A percentile compares a stretch with the other conserved stretches of the same genome.
Conservation (phyloP, 2,329 filamentous ascomycete species). For the Diaporthe eres region DNA sequence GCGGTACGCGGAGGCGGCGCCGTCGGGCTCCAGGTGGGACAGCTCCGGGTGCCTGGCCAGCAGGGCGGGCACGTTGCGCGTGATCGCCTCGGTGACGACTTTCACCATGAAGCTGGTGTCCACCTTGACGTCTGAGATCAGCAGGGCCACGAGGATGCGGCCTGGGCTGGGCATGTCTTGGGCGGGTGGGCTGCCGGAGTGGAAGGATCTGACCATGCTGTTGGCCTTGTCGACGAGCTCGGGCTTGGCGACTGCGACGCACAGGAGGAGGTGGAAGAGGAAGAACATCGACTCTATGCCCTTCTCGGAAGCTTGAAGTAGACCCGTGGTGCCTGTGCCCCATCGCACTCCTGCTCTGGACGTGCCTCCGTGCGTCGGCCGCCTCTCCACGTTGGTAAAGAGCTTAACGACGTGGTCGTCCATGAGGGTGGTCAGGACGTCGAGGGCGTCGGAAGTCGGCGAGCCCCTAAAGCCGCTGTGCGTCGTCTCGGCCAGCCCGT, state of each 20-base stretch:
- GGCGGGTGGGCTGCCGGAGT: slow-evolving; percentile 57
- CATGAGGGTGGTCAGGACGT: background rate
- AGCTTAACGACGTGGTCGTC: background rate
- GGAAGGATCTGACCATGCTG: slow-evolving; percentile 54
- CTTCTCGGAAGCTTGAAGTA: slow-evolving; percentile 63
- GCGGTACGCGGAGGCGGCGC: slow-evolving; percentile 59
- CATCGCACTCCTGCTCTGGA: no score
- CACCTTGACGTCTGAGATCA: slow-evolving; percentile 60
- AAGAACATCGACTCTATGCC: slow-evolving; percentile 67
- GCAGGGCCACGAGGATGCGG: slow-evolving; percentile 60
- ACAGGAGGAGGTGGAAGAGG: slow-evolving; percentile 65
- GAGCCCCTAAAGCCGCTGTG: background rate
- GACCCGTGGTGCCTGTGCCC: no score
- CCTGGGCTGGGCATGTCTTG: slow-evolving; percentile 61
- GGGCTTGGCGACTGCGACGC: slow-evolving; percentile 54
- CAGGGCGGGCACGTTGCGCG: slow-evolving; percentile 66
- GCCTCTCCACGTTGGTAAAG: background rate
- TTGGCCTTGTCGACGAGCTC: slow-evolving; percentile 58
- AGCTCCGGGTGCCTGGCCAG: slow-evolving; percentile 60
- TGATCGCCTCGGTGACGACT: slow-evolving; percentile 64
- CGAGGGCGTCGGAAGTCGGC: background rate
- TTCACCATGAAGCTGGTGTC: slow-evolving; percentile 55
- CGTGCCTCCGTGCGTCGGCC: no score
- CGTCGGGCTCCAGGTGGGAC: slow-evolving; percentile 58
- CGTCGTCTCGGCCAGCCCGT: background rate